A percentile compares a stretch with the other conserved stretches of the same genome.
These are phyloP conservation scores for Cladorrhinum sp. DNA, from an alignment of 2,329 filamentous ascomycete species.

Conservation along the genomic window DNA sequence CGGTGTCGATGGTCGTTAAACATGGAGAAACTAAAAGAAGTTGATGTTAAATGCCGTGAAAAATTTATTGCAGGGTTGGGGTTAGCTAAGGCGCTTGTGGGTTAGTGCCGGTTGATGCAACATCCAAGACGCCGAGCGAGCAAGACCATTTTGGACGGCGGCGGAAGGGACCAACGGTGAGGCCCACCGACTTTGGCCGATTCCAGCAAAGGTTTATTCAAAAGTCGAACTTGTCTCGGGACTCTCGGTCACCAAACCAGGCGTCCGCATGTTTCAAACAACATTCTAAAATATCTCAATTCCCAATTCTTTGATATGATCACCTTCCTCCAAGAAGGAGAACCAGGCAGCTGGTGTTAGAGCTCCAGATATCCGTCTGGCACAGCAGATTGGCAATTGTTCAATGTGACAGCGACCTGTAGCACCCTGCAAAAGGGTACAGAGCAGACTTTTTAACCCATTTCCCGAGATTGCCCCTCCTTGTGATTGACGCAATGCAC, in stretches of 20 bases:
- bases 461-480: not conserved
- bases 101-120: not conserved
- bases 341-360: not conserved
- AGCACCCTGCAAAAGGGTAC: not conserved
- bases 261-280: not conserved
- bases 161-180: not conserved
- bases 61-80: not conserved
- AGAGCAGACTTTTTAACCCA: not conserved
- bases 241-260: not conserved
- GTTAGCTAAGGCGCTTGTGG: not conserved
- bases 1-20: not conserved
- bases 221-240: not conserved
- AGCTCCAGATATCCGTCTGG: not conserved
- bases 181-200: not conserved
- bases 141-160: not conserved
- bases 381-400: conserved; percentile 1
- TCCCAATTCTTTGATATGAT: not conserved
- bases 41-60: no score
- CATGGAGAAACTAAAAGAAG: no score
- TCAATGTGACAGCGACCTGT: conserved; percentile 8
- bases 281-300: not conserved
- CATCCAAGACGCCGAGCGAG: not conserved
- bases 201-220: not conserved
- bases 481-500: not conserved
- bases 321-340: not conserved